Conservation (phyloP, 208 protist genomes). For the Leishmania turanica region DNA sequence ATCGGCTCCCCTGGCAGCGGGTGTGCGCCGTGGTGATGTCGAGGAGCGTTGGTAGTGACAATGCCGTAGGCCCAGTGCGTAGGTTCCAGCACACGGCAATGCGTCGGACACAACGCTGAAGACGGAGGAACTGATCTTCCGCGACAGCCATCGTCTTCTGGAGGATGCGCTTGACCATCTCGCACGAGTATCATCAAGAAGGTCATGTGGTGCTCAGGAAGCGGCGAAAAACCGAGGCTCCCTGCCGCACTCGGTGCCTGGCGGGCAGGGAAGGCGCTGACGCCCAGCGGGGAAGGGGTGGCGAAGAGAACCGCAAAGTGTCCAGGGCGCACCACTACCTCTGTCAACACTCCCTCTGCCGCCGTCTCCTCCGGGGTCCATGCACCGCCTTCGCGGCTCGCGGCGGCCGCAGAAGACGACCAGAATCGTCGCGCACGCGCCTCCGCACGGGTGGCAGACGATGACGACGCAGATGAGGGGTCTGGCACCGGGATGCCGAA, state of each 20-base stretch:
- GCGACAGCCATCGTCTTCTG: neutral
- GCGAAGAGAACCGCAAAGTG: conserved; percentile 29
- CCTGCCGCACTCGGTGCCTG: neutral
- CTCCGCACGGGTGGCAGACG: neutral
- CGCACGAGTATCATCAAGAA: conserved; percentile 7
- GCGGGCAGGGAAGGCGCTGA: neutral
- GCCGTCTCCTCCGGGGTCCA: neutral
- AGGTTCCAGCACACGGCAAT: conserved; percentile 16
- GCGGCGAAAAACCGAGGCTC: neutral
- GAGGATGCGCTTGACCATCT: neutral
- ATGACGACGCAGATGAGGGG: neutral
- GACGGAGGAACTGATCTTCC: neutral
- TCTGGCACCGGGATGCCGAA: conserved; percentile 7
- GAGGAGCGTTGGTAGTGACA: conserved; percentile 2
- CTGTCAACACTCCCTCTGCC: conserved; percentile 1
- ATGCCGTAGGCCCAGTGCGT: conserved; percentile 35
- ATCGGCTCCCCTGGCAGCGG: no score
- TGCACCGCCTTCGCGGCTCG: neutral
- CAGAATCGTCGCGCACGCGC: neutral
- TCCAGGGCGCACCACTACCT: conserved; percentile 29
- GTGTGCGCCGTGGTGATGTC: neutral
- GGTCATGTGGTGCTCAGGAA: neutral
- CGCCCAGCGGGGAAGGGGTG: neutral
- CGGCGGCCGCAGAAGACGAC: neutral
- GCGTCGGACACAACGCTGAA: neutral